Conservation (phyloP, 768 basidiomycete genomes). For the Jaapia argillacea region DNA sequence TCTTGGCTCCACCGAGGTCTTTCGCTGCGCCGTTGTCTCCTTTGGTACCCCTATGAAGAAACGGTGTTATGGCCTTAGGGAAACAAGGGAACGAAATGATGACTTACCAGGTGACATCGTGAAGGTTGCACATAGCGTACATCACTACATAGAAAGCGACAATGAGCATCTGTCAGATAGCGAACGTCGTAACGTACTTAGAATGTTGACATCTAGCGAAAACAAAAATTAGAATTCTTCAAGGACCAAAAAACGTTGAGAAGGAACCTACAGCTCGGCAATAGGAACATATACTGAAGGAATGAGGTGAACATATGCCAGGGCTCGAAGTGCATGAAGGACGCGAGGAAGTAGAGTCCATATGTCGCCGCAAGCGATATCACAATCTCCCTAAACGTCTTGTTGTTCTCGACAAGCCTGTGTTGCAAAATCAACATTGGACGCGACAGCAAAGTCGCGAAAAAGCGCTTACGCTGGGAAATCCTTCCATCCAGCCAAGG, state of each 20-base stretch:
- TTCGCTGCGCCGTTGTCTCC: slow-evolving; percentile 84
- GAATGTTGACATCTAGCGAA: slow-evolving; percentile 60
- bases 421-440: neutral
- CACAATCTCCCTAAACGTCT: slow-evolving; percentile 75
- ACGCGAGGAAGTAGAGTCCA: slow-evolving; percentile 78
- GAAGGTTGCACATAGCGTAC: slow-evolving; percentile 90
- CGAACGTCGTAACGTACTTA: slow-evolving; percentile 35
- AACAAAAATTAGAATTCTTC: slow-evolving; percentile 7
- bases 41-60: slow-evolving; percentile 66
- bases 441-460: slow-evolving; percentile 14
- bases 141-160: slow-evolving; percentile 41
- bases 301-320: slow-evolving; percentile 98
- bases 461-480: slow-evolving; percentile 46
- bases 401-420: slow-evolving; percentile 49
- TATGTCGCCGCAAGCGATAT: slow-evolving; percentile 72
- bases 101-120: slow-evolving; percentile 72
- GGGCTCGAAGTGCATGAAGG: slow-evolving; percentile 85
- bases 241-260: slow-evolving; percentile 1
- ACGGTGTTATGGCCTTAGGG: no score
- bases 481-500: slow-evolving; percentile 64
- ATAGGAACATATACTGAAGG: slow-evolving; percentile 84
- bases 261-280: slow-evolving; percentile 52
- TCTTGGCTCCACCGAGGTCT: slow-evolving; percentile 87
- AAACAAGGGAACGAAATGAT: neutral
- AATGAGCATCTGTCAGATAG: neutral